A percentile compares a stretch with the other conserved stretches of the same genome.
Conservation (phyloP, 2,329 filamentous ascomycete genomes). For the Metarhizium rileyi region DNA sequence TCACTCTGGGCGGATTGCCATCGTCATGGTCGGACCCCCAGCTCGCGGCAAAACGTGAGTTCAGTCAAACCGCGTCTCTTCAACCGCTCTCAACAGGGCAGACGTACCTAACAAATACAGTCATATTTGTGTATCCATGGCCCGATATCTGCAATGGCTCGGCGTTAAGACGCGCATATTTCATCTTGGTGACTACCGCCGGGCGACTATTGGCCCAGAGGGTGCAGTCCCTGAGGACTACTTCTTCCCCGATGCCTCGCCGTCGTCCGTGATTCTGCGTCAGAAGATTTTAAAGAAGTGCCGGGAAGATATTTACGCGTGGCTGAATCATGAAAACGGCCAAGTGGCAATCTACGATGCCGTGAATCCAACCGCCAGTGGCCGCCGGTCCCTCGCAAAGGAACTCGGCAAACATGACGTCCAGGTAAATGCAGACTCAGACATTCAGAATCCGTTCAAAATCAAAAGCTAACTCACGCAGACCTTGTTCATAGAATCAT, state of each 20-base stretch:
- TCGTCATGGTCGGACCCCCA: slow-evolving; percentile 91
- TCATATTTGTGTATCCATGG: slow-evolving; percentile 91
- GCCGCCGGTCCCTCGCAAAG: slow-evolving; percentile 76
- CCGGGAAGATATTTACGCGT: slow-evolving; percentile 91
- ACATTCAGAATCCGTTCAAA: background rate
- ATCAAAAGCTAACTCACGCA: slow-evolving; percentile 24
- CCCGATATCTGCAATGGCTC: slow-evolving; percentile 90
- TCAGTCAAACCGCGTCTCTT: background rate
- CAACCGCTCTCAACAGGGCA: slow-evolving; percentile 2
- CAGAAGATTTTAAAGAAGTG: slow-evolving; percentile 98
- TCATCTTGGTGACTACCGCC: slow-evolving; percentile 90
- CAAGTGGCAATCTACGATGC: slow-evolving; percentile 98
- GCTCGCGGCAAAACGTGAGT: slow-evolving; percentile 88
- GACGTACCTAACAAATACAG: slow-evolving; percentile 28
- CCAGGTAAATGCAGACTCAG: slow-evolving; percentile 42
- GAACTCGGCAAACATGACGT: slow-evolving; percentile 98
- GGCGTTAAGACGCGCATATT: slow-evolving; percentile 98
- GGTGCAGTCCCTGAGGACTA: slow-evolving; percentile 91
- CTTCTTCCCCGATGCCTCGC: slow-evolving; percentile 91
- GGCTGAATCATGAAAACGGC: slow-evolving; percentile 93
- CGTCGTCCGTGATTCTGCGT: slow-evolving; percentile 81
- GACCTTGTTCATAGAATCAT: slow-evolving; percentile 95
- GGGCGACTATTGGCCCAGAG: slow-evolving; percentile 76
- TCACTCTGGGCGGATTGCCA: slow-evolving; percentile 93
- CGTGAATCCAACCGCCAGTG: slow-evolving; percentile 81